phyloP scores from a whole-genome alignment of 192 early-diverging fungal genomes.

The Rhizophagus prolifer region DNA sequence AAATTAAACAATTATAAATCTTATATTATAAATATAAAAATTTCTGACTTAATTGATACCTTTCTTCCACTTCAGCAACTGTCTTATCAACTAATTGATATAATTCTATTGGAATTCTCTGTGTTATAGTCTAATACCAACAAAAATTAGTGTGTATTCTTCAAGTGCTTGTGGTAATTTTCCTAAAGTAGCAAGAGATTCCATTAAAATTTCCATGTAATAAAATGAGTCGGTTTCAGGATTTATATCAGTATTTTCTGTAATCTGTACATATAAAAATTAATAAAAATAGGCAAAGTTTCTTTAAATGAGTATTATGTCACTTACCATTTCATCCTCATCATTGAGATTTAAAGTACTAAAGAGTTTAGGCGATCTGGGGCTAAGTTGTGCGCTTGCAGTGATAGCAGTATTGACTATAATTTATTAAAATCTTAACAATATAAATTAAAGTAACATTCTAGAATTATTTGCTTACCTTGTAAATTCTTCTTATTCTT shows the following conservation, averaged over 20 bases:
- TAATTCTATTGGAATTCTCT: constrained; percentile 68
- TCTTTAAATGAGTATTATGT: not conserved
- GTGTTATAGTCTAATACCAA: constrained; percentile 61
- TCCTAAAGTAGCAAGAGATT: constrained; percentile 61
- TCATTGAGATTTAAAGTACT: constrained; percentile 20
- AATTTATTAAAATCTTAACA: not conserved
- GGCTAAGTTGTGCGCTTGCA: not conserved
- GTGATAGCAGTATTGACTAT: constrained; percentile 4
- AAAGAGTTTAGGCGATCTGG: constrained; percentile 17
- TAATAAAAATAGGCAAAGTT: not conserved
- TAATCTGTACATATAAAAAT: constrained; percentile 40
- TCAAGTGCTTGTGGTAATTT: constrained; percentile 54
- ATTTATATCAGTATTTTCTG: constrained; percentile 62
- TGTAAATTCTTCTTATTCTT: constrained; percentile 40
- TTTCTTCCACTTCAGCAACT: constrained; percentile 70
- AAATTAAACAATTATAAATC: not conserved
- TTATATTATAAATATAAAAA: not conserved
- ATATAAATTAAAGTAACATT: not conserved
- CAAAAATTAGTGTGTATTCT: constrained; percentile 13
- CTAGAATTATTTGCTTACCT: constrained; percentile 26
- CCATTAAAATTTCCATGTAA: constrained; percentile 76
- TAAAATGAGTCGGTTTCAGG: constrained; percentile 77
- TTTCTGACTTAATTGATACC: constrained; percentile 38
- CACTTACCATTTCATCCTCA: constrained; percentile 50
- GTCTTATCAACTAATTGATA: constrained; percentile 72